Evolutionary conservation across 2,329 filamentous ascomycete species (phyloP), one percentile per base, ranked within the genome.

Genomic region (Colletotrichum brevisporum): DNA sequence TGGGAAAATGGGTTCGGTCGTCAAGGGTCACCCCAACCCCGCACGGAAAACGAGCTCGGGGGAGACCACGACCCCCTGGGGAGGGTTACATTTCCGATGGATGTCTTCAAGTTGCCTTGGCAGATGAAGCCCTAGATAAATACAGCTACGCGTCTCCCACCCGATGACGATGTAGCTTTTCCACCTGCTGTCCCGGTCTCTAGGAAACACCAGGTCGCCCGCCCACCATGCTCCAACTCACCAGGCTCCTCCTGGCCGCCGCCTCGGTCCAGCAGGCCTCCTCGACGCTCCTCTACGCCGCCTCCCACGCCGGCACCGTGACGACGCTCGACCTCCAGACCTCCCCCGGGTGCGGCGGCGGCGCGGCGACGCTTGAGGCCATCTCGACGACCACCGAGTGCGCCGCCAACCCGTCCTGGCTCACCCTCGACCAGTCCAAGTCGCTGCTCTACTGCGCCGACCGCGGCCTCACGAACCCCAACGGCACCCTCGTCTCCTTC

Each of bases 271-370:
- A 63, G 53, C 52, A 59, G 18, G 76, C 79, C 45, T 77, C 77
- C 50, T 78, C 80, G 62, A 77, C 76, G 64, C 76, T 83, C 52
- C 79, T 87, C 67, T 86, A 84, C 73, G 84, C 83, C 52, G 77
- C 84, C 1, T 85, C 84, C 6, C 86, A 86, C 76, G 78, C 79
- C 62, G 84, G 84, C 66, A 80, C 78, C 27, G 74, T 87, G 69
- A 84, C 83, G 13, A 85, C 83, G n/a, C 78, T 87, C 56, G 79
- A 82, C 67, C 76, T 85, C 62, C 24, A 63, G 24, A 52, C 53
- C 6, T 63, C 64, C 6, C 56, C 64, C 1, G 64, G 45, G 13
- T 52, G 58, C 5, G 64, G 52, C 2, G 21, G 21, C 21, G 21
- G 21, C 21, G 21, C 21, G 21, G 26, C 59, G 12, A 63, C 52